Conservation (phyloP, 2,329 filamentous ascomycete genomes). For the Ceratocystis colombiana region DNA sequence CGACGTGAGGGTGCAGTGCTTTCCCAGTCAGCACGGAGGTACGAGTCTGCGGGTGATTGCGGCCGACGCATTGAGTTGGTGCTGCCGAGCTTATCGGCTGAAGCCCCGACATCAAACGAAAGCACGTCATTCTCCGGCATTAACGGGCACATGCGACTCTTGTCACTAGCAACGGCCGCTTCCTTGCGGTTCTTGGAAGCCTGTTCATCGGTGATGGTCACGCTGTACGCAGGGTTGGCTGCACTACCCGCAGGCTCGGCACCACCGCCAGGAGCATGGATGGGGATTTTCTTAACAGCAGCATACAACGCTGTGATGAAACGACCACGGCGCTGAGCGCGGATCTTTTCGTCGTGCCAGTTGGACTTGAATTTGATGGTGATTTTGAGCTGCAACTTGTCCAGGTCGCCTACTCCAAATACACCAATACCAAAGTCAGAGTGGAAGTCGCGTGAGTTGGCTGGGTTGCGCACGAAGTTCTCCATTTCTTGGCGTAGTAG, state of each 20-base stretch:
- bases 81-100: constrained; percentile 13
- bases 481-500: constrained; percentile 75
- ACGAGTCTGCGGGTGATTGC: constrained; percentile 18
- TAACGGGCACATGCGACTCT: constrained; percentile 52
- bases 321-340: constrained; percentile 74
- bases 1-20: constrained; percentile 30
- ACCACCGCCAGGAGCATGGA: constrained; percentile 69
- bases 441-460: constrained; percentile 86
- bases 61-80: neutral
- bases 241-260: constrained; percentile 51
- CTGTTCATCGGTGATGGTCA: constrained; percentile 59
- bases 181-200: constrained; percentile 55
- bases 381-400: constrained; percentile 74
- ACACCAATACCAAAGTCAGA: constrained; percentile 72
- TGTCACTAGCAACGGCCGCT: constrained; percentile 48
- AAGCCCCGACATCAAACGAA: constrained; percentile 12
- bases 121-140: constrained; percentile 28
- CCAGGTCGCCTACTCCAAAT: constrained; percentile 67
- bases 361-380: constrained; percentile 88
- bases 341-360: constrained; percentile 77
- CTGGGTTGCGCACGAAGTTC: constrained; percentile 68
- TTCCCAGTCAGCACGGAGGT: constrained; percentile 20
- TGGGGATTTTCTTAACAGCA: constrained; percentile 77
- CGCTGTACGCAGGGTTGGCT: constrained; percentile 70
- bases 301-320: constrained; percentile 91